Percentiles rank a stretch among this genome's conserved stretches.
These are phyloP conservation scores for Sphagnum fallax DNA, from an alignment of 228 moss, liverwort and hornwort genomes.

Conservation along the genomic window DNA sequence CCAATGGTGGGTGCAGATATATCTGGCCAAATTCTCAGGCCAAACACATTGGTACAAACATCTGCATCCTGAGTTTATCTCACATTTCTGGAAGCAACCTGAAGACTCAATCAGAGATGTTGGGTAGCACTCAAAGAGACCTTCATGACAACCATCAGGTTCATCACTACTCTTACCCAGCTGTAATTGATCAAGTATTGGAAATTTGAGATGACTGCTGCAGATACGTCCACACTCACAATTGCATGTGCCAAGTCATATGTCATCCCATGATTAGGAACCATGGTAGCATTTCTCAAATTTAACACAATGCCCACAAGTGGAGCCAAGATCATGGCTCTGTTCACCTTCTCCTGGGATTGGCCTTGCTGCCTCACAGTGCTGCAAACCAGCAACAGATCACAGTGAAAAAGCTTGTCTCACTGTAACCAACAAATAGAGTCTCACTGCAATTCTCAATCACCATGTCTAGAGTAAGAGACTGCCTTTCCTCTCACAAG, in stretches of 20 bases:
- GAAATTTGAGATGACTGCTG: slow-evolving; percentile 67
- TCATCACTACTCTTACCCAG: slow-evolving; percentile 54
- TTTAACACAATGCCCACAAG: slow-evolving; percentile 94
- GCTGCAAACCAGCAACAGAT: slow-evolving; percentile 28
- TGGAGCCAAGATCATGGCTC: slow-evolving; percentile 94
- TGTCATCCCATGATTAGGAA: slow-evolving; percentile 29
- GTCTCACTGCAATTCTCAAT: background rate
- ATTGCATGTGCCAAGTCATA: slow-evolving; percentile 78
- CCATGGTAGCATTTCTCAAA: slow-evolving; percentile 38
- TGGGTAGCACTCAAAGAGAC: no score
- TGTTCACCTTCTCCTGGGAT: slow-evolving; percentile 77
- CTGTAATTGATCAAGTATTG: slow-evolving; percentile 83
- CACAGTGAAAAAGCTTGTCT: background rate
- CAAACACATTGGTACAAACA: no score
- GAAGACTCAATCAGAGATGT: background rate
- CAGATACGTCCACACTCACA: slow-evolving; percentile 75
- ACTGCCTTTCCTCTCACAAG: no score
- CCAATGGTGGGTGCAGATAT: no score
- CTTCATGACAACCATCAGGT: no score
- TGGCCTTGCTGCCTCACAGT: slow-evolving; percentile 83
- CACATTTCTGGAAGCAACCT: no score
- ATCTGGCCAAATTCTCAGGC: no score
- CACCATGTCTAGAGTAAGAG: no score
- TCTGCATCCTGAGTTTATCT: no score
- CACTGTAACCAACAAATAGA: background rate